Conservation (phyloP, 2,329 filamentous ascomycete genomes). For the Alternaria tenuissima region DNA sequence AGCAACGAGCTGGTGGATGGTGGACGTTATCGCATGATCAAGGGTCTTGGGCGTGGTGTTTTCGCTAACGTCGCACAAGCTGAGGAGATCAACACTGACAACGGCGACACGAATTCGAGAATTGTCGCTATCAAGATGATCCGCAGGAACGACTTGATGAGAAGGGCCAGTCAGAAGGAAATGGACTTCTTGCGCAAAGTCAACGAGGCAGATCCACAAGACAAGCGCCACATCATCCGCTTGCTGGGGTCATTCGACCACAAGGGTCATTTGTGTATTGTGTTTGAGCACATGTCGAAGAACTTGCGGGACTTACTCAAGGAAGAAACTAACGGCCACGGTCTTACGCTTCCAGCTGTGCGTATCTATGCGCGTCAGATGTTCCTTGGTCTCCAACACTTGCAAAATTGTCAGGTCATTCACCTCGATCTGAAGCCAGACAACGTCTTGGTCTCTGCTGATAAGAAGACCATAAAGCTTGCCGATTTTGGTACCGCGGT, state of each 20-base stretch:
- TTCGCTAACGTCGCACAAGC: slow-evolving; percentile 96
- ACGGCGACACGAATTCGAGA: slow-evolving; percentile 57
- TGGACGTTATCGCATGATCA: slow-evolving; percentile 86
- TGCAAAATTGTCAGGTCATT: slow-evolving; percentile 91
- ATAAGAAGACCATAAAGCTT: slow-evolving; percentile 80
- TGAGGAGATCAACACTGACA: slow-evolving; percentile 39
- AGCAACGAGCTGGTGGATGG: slow-evolving; percentile 88
- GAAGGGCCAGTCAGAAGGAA: slow-evolving; percentile 92
- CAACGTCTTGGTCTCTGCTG: slow-evolving; percentile 77
- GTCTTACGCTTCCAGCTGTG: slow-evolving; percentile 88
- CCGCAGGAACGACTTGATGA: slow-evolving; percentile 92
- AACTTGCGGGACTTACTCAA: slow-evolving; percentile 94
- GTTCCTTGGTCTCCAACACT: slow-evolving; percentile 84
- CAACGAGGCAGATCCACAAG: slow-evolving; percentile 82
- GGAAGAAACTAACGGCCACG: slow-evolving; percentile 82
- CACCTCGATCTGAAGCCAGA: slow-evolving; percentile 98
- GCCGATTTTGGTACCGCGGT: slow-evolving; percentile 98
- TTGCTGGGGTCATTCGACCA: slow-evolving; percentile 90
- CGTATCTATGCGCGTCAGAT: slow-evolving; percentile 92
- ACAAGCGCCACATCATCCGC: slow-evolving; percentile 90
- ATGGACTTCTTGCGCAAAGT: slow-evolving; percentile 92
- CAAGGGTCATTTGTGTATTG: slow-evolving; percentile 94
- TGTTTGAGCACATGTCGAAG: slow-evolving; percentile 86
- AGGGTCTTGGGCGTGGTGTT: slow-evolving; percentile 90
- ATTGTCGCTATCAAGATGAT: slow-evolving; percentile 98